Evolutionary conservation across 495 filamentous ascomycete species (phyloP).

Genomic region (Parmelia sp.): DNA sequence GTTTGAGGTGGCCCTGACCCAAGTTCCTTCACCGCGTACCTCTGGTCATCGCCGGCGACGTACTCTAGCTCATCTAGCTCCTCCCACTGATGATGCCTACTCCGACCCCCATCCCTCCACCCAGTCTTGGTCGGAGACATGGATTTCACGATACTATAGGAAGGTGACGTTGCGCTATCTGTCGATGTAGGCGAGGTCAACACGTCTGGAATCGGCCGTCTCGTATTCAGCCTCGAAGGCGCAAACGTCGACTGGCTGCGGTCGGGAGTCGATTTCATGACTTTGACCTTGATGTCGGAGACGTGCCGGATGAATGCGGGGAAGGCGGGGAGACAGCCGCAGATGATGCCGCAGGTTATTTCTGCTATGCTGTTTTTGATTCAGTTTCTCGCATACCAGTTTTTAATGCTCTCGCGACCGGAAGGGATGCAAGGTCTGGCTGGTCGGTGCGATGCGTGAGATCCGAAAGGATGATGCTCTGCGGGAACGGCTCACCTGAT

Average conservation of each 20-base stretch:
- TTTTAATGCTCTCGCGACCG: background rate
- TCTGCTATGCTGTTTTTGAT: slow-evolving; percentile 6
- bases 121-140: background rate
- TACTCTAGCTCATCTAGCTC: slow-evolving; percentile 1
- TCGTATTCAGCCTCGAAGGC: background rate
- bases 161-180: too few relatives aligned
- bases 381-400: background rate
- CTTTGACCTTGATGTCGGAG: background rate
- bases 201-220: too few relatives aligned
- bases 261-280: background rate
- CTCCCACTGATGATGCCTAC: background rate
- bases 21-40: background rate
- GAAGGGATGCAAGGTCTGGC: background rate
- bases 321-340: slow-evolving; percentile 11
- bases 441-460: background rate
- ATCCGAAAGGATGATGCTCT: too few relatives aligned
- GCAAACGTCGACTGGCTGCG: background rate
- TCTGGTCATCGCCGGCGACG: background rate
- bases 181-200: too few relatives aligned
- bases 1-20: background rate
- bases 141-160: background rate
- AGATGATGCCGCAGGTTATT: slow-evolving; percentile 16
- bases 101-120: background rate
- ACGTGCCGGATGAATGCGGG: slow-evolving; percentile 14
- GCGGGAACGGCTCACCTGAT: slow-evolving; percentile 9